Conservation (phyloP, 139 green algal genomes). For the Chlamydomonas urium region DNA sequence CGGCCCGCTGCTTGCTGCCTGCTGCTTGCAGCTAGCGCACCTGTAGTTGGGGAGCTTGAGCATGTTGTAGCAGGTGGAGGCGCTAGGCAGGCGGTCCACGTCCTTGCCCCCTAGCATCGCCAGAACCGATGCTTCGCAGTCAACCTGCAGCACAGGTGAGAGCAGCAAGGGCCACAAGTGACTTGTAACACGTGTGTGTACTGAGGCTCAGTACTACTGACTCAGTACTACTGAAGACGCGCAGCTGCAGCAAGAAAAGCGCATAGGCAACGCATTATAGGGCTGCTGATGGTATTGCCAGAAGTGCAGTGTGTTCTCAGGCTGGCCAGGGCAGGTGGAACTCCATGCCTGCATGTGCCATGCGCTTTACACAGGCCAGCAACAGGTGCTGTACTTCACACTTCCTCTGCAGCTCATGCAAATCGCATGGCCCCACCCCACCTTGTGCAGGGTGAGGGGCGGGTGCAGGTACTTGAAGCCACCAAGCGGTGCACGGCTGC, state of each 20-base stretch:
- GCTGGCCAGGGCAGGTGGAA: not conserved
- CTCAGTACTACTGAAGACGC: not conserved
- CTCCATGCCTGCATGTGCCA: not conserved
- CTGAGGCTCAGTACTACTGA: not conserved
- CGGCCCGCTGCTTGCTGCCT: not conserved
- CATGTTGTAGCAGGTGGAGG: constrained; percentile 81
- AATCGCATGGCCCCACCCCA: constrained; percentile 9
- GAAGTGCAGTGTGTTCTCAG: not conserved
- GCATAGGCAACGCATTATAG: not conserved
- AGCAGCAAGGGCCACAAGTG: too few relatives aligned
- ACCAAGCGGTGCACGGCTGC: constrained; percentile 77
- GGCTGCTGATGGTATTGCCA: not conserved
- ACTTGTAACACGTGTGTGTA: too few relatives aligned
- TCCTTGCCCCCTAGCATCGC: constrained; percentile 55
- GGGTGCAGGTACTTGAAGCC: constrained; percentile 87
- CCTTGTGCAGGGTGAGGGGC: constrained; percentile 80
- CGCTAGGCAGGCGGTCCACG: constrained; percentile 85
- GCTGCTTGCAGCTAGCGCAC: not conserved
- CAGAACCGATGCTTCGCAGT: constrained; percentile 56
- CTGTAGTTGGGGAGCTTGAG: constrained; percentile 81
- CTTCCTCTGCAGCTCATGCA: not conserved
- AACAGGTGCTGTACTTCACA: not conserved
- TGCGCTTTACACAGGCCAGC: not conserved
- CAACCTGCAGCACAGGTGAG: constrained; percentile 44
- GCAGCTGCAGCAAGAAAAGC: not conserved